Percentiles rank a stretch among this genome's conserved stretches.
Evolutionary conservation across 129 eudicot species (phyloP).

Genomic region (Daucus carota): DNA sequence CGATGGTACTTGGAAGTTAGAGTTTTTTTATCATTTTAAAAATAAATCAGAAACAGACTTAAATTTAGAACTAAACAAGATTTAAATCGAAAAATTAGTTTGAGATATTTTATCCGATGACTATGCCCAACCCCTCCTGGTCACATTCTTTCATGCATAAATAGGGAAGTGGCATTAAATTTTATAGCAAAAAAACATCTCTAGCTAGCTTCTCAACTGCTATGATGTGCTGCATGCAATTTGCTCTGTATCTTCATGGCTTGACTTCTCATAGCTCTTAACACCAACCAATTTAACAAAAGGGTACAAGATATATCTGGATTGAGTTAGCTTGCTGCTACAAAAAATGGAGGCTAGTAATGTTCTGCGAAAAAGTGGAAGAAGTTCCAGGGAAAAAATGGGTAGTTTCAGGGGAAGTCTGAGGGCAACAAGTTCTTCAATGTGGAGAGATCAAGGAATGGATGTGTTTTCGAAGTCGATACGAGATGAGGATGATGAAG

Average conservation of each 20-base stretch:
- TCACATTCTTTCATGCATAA: background rate
- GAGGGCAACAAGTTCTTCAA: slow-evolving; percentile 14
- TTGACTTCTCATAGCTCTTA: background rate
- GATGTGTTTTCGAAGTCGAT: slow-evolving; percentile 50
- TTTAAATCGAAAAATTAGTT: too few relatives aligned
- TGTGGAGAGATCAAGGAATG: slow-evolving; percentile 35
- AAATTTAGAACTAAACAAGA: too few relatives aligned
- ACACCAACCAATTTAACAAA: background rate
- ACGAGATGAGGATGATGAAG: slow-evolving; percentile 70
- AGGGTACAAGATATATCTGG: too few relatives aligned
- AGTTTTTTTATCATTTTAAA: too few relatives aligned
- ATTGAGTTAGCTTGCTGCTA: too few relatives aligned
- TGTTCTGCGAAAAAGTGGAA: slow-evolving; percentile 18
- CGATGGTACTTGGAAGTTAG: too few relatives aligned
- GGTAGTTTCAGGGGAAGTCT: slow-evolving; percentile 2
- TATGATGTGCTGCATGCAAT: background rate
- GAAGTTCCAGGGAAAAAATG: background rate
- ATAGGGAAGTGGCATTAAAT: background rate
- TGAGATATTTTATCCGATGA: too few relatives aligned
- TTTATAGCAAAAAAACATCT: background rate
- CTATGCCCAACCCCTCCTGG: too few relatives aligned
- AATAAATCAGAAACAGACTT: too few relatives aligned
- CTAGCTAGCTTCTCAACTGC: background rate
- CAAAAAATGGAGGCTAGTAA: slow-evolving; percentile 30
- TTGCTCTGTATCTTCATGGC: background rate